These are phyloP conservation scores for Gynostemma pentaphyllum DNA, from an alignment of 306 rosid species.

Conservation along the genomic window DNA sequence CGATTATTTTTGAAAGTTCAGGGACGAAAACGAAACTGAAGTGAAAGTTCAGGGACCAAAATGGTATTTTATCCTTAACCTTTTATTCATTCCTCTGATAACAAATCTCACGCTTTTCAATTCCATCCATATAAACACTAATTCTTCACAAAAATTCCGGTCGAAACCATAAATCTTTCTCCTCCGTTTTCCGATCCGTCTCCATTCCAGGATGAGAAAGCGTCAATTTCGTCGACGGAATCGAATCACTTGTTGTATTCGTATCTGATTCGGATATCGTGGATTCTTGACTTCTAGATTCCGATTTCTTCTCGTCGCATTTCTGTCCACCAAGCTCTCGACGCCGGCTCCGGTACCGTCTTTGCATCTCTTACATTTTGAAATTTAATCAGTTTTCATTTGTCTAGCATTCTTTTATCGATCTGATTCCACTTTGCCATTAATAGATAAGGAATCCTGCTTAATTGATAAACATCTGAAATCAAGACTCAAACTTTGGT, in stretches of 20 bases:
- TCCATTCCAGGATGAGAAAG: constrained; percentile 26
- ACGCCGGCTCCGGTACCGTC: constrained; percentile 57
- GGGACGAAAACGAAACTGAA: no score
- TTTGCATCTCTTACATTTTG: neutral
- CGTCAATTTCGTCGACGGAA: constrained; percentile 28
- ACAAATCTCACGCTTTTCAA: neutral
- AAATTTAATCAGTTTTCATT: neutral
- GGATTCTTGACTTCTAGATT: neutral
- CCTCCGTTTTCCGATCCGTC: neutral
- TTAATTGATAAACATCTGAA: no score
- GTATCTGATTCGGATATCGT: constrained; percentile 23
- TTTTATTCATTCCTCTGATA: neutral
- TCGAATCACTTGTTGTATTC: constrained; percentile 33
- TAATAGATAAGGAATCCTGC: neutral
- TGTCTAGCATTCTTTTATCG: neutral
- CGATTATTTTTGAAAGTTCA: no score
- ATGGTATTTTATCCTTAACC: constrained; percentile 6
- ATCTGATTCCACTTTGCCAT: neutral
- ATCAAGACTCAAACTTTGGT: no score
- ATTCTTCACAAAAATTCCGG: constrained; percentile 26
- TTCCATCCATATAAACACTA: constrained; percentile 30
- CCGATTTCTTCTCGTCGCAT: constrained; percentile 29
- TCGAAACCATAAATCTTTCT: constrained; percentile 10
- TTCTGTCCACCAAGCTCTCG: constrained; percentile 66
- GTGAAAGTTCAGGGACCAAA: no score